Conservation (phyloP, 768 basidiomycete genomes). For the Gymnopilus dilepis region DNA sequence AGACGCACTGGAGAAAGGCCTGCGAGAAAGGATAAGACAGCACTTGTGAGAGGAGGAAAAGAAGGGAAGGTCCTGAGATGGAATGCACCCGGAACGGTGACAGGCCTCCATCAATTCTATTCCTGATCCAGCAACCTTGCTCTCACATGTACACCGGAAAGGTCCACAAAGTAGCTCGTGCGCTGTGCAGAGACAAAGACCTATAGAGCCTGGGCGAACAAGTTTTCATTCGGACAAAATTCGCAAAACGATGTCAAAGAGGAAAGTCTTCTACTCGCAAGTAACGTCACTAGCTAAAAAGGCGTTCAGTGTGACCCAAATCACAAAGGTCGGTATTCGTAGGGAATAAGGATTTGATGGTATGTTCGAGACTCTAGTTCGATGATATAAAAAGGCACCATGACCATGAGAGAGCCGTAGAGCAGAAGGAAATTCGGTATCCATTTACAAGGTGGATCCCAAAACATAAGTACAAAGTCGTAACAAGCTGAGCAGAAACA, state of each 20-base stretch:
- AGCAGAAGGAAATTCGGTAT: conserved; percentile 24
- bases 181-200: background rate
- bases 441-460: conserved; percentile 29
- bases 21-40: background rate
- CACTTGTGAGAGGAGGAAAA: background rate
- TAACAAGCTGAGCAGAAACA: conserved; percentile 66
- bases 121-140: conserved; percentile 10
- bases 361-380: conserved; percentile 27
- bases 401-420: conserved; percentile 13
- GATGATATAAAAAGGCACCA: conserved; percentile 17
- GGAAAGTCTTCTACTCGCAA: background rate
- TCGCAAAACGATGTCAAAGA: background rate
- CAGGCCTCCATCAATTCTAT: conserved; percentile 13
- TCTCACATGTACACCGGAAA: background rate
- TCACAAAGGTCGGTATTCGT: conserved; percentile 4
- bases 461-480: conserved; percentile 58
- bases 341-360: conserved; percentile 15
- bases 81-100: background rate
- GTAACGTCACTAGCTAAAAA: background rate
- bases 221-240: background rate
- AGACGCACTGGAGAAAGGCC: background rate
- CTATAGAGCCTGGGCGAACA: background rate
- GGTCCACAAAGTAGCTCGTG: background rate
- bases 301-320: background rate
- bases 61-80: background rate